phyloP scores from a whole-genome alignment of 1,139 yeast genomes.

The Hanseniaspora uvarum region DNA sequence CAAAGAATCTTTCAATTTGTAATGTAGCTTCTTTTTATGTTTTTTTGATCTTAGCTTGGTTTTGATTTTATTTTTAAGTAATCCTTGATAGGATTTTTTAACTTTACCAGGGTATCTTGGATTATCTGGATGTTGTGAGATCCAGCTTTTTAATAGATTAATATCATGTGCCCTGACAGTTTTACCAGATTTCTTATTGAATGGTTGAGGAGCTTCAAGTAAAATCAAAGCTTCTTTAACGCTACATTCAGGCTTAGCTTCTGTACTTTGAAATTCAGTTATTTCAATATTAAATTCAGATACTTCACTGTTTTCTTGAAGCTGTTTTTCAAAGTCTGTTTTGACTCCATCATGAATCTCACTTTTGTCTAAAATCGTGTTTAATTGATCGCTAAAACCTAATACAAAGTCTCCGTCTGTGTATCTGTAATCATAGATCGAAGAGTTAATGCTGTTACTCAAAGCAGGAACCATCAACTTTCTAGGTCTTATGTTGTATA shows the following conservation, averaged over 20 bases:
- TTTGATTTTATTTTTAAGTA: constrained; percentile 61
- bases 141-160: constrained; percentile 74
- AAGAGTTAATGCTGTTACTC: constrained; percentile 46
- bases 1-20: background rate
- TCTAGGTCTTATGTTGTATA: constrained; percentile 71
- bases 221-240: constrained; percentile 46
- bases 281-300: constrained; percentile 38
- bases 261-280: constrained; percentile 43
- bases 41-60: constrained; percentile 52
- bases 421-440: constrained; percentile 34
- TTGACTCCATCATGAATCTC: constrained; percentile 19
- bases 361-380: constrained; percentile 45
- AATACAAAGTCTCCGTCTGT: constrained; percentile 33
- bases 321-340: constrained; percentile 23
- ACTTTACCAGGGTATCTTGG: constrained; percentile 58
- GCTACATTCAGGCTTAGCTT: constrained; percentile 19
- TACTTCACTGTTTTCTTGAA: constrained; percentile 25
- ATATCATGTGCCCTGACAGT: constrained; percentile 85
- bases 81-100: constrained; percentile 75
- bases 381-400: constrained; percentile 43
- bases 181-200: constrained; percentile 59
- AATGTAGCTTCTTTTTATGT: constrained; percentile 29
- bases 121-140: constrained; percentile 52
- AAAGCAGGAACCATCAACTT: constrained; percentile 55
- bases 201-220: constrained; percentile 79